Base-by-base conservation (phyloP, 2,329 filamentous ascomycete genomes). In the Chalara sp. region DNA sequence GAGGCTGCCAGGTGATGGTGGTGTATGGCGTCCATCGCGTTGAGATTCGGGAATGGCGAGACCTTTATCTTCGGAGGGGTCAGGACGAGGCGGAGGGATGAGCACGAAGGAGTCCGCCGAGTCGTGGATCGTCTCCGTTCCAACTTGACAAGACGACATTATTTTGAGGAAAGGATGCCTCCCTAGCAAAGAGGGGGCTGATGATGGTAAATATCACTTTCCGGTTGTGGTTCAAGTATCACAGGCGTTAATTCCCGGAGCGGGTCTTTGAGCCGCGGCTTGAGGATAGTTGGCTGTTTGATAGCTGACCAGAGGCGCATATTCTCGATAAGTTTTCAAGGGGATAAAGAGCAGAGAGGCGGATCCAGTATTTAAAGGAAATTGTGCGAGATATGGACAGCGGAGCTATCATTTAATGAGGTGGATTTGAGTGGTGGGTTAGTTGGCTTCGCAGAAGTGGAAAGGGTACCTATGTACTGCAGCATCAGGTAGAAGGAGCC, bases 1-100 rank as follows among this genome's bases (percentile, higher is more conserved):
- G 52, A 56, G 69, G 63, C 58, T 70, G 56, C 56, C 65, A 56
- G 52, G 64, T 53, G 61, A 61, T 58, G 55, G 65, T 56, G 44
- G 58, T 51, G 61, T 58, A 51, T 58, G 50, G 41, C 61, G 54
- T 42, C 63, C 54, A 46, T 61, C 58, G 51, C 62, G 50, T 11
- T 40, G 39, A 7, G 53, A 28, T 12, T 40, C 35, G 10, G 52
- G 30, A 10, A 61, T 56, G 6, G 57, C 44, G 6, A 65, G 57
- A n/a, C 62, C 61, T 33, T 49, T 46, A 50, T 66, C 64, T 12
- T 54, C 56, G 12, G 63, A 62, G 12, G 64, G 64, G 42, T 61
- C 61, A n/a, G 64, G 64, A 42, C 61, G 61, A 21, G 64, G 63
- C 33, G 58, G 60, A 28, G 63, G 62, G 43, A 63, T 63, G 11